Evolutionary conservation across 73 alveolate species (phyloP).

Genomic region (Paramecium sexaurelia): DNA sequence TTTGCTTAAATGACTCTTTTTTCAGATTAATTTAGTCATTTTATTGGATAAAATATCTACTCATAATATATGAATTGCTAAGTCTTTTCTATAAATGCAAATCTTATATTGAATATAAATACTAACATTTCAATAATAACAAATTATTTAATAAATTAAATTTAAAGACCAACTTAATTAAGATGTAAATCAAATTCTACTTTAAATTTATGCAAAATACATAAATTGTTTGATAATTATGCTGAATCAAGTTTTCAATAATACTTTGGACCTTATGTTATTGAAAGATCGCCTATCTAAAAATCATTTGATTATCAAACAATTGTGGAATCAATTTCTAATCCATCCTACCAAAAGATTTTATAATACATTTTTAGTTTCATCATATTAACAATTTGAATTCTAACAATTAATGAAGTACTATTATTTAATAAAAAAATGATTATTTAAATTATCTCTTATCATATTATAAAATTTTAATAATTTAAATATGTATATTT

Average conservation of each 20-base stretch:
- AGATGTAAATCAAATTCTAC: background rate
- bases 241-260: background rate
- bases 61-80: background rate
- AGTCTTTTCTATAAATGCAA: background rate
- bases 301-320: constrained; percentile 6
- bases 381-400: too few species aligned
- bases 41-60: background rate
- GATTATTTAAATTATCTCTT: too few species aligned
- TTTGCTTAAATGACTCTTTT: background rate
- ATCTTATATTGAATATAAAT: background rate
- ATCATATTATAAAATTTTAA: too few species aligned
- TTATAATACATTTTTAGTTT: too few species aligned
- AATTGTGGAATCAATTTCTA: background rate
- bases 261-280: background rate
- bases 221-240: background rate
- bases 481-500: too few species aligned
- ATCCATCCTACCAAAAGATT: background rate
- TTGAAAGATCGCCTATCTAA: background rate
- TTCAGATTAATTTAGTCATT: background rate
- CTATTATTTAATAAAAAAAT: too few species aligned
- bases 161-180: background rate
- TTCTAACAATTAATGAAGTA: too few species aligned
- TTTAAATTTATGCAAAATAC: background rate
- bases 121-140: background rate
- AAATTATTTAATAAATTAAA: background rate